Evolutionary conservation across 2,329 filamentous ascomycete genomes (phyloP), one percentile per base, ranked within the genome.

Genomic region (Hypoxylon sp.): DNA sequence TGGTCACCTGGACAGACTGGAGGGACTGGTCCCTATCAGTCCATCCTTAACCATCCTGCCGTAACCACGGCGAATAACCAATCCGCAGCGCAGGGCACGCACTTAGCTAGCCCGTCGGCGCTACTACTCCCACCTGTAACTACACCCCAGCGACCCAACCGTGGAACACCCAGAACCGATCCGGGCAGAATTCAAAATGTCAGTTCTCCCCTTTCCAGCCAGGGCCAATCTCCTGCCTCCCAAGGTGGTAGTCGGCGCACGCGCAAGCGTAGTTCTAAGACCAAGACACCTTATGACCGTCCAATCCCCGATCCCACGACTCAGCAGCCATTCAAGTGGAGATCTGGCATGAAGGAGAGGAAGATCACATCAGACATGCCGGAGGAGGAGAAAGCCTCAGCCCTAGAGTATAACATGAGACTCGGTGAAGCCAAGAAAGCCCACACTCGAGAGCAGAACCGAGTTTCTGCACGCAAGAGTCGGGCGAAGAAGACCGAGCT

Each of bases 281-380:
- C 42, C 2, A 51, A 31, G 24, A 9, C 48, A 5, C 44, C 24
- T 9, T 14, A 13, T 17, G 1, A 19, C 17, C 39, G 5, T 2
- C 24, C 17, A 9, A 14, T 11, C 24, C 33, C 50, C 13, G 31
- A 35, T 4, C 9, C 19, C 9, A 14, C 9, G 3, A 42, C 11
- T 1, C 37, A 19, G 47, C 10, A 3, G 31, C 31, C 33, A 1
- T 11, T 58, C 17, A 19, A 39, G 5, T 70, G 67, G 67, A 26
- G 11, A 9, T 51, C 61, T 0, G 67, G 67, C 0, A 44, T 70
- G 39, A 53, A 67, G 13, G 39, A 48, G 13, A 29, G 9, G 2
- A 61, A 47, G 26, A 65, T 70, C n/a, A 60, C 65, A 0, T 48
- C 61, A 1, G 54, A 61, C 3, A 64, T 63, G 60, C n/a, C 67